Conservation (phyloP, 2,329 filamentous ascomycete genomes). For the Aspergillus niger region DNA sequence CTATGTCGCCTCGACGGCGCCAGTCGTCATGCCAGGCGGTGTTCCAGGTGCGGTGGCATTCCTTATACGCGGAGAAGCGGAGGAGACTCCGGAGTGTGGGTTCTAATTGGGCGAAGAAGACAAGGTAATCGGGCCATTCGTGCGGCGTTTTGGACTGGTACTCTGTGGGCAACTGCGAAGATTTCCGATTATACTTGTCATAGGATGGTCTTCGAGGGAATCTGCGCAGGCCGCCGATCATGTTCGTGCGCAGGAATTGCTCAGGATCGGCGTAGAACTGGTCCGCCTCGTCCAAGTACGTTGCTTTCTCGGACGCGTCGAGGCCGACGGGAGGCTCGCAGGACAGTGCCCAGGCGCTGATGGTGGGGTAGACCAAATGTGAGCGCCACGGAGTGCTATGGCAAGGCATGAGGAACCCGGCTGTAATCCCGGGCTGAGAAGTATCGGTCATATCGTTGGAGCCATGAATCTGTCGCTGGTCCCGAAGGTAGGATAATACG, state of each 20-base stretch:
- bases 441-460: background rate
- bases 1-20: constrained; percentile 62
- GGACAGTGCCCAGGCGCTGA: constrained; percentile 79
- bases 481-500: constrained; percentile 74
- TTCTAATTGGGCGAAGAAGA: constrained; percentile 62
- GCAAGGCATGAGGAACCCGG: constrained; percentile 90
- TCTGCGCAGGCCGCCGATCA: constrained; percentile 41
- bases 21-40: constrained; percentile 64
- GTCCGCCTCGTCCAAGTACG: constrained; percentile 87
- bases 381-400: constrained; percentile 95
- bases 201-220: constrained; percentile 40
- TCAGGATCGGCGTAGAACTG: constrained; percentile 74
- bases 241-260: constrained; percentile 61
- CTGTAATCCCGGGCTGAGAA: constrained; percentile 46
- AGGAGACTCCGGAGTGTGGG: constrained; percentile 49
- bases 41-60: constrained; percentile 64
- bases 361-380: constrained; percentile 72
- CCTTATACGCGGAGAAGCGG: constrained; percentile 51
- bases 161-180: background rate
- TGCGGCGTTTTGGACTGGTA: constrained; percentile 26
- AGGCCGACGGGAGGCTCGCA: constrained; percentile 86
- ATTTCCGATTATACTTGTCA: constrained; percentile 6
- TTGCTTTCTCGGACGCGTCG: constrained; percentile 58
- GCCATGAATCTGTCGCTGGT: constrained; percentile 63
- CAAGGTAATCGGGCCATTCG: constrained; percentile 51